Percentiles rank a stretch among this genome's conserved stretches.
Evolutionary conservation across 192 early-diverging fungal genomes (phyloP).

Genomic region (Umbelopsis isabellina): DNA sequence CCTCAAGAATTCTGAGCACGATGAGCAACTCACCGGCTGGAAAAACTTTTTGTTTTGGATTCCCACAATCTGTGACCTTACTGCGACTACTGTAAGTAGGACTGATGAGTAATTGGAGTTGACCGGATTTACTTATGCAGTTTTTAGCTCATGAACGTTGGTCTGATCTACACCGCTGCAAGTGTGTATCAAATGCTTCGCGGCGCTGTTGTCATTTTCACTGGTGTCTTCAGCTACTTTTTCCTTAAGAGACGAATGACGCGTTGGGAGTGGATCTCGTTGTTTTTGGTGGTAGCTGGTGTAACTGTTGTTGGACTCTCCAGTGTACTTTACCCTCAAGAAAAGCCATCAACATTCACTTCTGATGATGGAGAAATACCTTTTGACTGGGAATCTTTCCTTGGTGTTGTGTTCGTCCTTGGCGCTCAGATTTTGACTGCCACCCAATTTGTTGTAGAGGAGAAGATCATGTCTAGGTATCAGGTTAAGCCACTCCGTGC

Average conservation of each 20-base stretch:
- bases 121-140: background rate
- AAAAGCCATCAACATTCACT: background rate
- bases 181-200: conserved; percentile 97
- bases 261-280: conserved; percentile 81
- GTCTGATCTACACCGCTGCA: conserved; percentile 88
- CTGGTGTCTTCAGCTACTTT: conserved; percentile 84
- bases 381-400: conserved; percentile 54
- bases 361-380: conserved; percentile 31
- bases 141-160: conserved; percentile 90
- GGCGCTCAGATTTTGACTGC: conserved; percentile 94
- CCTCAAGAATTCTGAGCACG: conserved; percentile 27
- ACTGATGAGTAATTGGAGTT: background rate
- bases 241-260: conserved; percentile 83
- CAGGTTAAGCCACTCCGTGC: conserved; percentile 83
- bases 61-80: conserved; percentile 83
- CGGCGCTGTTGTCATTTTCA: conserved; percentile 95
- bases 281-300: conserved; percentile 80
- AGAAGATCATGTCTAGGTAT: conserved; percentile 86
- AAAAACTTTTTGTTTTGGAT: conserved; percentile 67
- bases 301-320: conserved; percentile 89
- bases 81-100: conserved; percentile 68
- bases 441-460: conserved; percentile 94
- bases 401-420: conserved; percentile 86
- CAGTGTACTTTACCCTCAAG: conserved; percentile 47
- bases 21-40: conserved; percentile 54